Conservation (phyloP, 768 basidiomycete genomes). For the Boletus rex-veris region DNA sequence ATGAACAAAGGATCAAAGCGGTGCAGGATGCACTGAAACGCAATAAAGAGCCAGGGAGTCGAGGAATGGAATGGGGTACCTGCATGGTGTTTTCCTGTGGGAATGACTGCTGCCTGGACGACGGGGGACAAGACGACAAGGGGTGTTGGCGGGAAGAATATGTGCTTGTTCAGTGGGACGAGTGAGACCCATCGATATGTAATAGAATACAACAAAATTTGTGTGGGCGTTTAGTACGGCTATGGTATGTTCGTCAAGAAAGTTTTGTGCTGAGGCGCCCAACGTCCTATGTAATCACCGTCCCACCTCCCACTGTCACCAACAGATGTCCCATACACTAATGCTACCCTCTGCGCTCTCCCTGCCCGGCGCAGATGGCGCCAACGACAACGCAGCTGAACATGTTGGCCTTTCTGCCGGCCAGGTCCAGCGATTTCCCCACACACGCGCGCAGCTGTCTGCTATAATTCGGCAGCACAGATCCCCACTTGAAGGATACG, state of each 20-base stretch:
- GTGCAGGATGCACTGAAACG: conserved; percentile 55
- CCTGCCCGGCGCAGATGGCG: conserved; percentile 3
- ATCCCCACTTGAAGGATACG: conserved; percentile 49
- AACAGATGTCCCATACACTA: conserved; percentile 25
- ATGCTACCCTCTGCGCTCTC: conserved; percentile 18
- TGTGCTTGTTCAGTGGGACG: conserved; percentile 76
- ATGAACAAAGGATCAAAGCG: conserved; percentile 65
- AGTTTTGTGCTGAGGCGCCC: conserved; percentile 21
- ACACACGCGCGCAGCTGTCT: conserved; percentile 77
- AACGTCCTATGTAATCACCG: conserved; percentile 24
- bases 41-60: conserved; percentile 39
- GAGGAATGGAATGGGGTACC: conserved; percentile 94
- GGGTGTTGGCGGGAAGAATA: conserved; percentile 69
- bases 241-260: conserved; percentile 1
- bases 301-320: conserved; percentile 16
- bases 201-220: conserved; percentile 13
- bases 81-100: conserved; percentile 86
- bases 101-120: conserved; percentile 64
- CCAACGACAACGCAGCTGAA: conserved; percentile 22
- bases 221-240: conserved; percentile 7
- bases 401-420: conserved; percentile 4
- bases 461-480: conserved; percentile 73
- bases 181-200: conserved; percentile 29
- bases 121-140: conserved; percentile 37
- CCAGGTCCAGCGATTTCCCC: conserved; percentile 57